phyloP scores from a whole-genome alignment of 345 rosid genomes.

The Anacardium occidentale region DNA sequence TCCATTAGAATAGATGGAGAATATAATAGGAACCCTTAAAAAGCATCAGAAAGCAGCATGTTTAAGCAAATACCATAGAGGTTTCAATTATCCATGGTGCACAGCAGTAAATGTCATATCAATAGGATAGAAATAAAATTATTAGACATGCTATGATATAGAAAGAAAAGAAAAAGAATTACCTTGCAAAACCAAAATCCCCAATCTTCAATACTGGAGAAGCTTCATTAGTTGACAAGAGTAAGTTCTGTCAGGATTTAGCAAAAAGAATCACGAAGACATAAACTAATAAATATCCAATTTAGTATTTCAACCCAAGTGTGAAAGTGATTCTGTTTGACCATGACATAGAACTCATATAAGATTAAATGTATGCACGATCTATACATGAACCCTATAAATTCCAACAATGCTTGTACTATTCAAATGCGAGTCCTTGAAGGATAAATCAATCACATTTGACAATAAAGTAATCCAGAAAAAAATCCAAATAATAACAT shows the following conservation, averaged over 20 bases:
- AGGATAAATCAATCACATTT: background rate
- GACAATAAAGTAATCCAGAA: background rate
- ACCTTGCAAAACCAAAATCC: constrained; percentile 94
- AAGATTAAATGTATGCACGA: background rate
- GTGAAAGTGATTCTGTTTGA: constrained; percentile 6
- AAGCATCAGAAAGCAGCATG: constrained; percentile 4
- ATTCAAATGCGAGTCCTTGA: background rate
- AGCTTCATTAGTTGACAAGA: constrained; percentile 51
- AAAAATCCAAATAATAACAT: constrained; percentile 4
- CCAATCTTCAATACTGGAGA: constrained; percentile 71
- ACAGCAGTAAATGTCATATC: background rate
- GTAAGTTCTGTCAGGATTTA: constrained; percentile 58
- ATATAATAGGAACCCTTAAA: too few relatives aligned
- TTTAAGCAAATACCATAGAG: constrained; percentile 1
- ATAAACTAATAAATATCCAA: constrained; percentile 7
- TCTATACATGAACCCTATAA: background rate
- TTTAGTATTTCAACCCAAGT: constrained; percentile 11
- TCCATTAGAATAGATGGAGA: too few relatives aligned
- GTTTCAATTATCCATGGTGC: background rate
- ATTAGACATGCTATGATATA: background rate
- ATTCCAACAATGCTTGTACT: background rate
- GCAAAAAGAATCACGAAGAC: constrained; percentile 21
- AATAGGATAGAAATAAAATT: background rate
- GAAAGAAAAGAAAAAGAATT: background rate
- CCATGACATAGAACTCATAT: background rate